phyloP scores from a whole-genome alignment of 345 rosid species.

The Populus ilicifolia region DNA sequence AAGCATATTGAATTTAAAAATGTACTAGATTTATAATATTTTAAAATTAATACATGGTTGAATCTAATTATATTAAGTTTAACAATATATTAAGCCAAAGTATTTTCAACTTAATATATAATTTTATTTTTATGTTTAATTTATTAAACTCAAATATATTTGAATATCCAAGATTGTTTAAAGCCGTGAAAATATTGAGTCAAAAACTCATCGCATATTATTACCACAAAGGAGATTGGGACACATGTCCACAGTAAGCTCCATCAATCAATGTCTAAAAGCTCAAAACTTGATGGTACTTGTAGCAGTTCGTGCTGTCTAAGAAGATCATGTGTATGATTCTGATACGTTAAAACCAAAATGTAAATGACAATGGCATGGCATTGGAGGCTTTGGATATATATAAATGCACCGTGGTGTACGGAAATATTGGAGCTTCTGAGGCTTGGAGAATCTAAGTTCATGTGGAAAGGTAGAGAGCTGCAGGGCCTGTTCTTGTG shows the following conservation, averaged over 20 bases:
- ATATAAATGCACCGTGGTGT: neutral
- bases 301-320: neutral
- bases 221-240: neutral
- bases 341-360: neutral
- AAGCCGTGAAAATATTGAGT: no score
- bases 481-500: neutral
- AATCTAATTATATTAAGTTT: rapidly evolving
- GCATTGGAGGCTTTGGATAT: neutral
- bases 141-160: no score
- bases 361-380: neutral
- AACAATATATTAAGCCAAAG: no score
- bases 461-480: neutral
- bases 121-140: no score
- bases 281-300: neutral
- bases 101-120: no score
- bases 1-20: no score
- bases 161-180: no score
- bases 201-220: no score
- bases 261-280: constrained; percentile 3
- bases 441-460: neutral
- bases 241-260: constrained; percentile 13
- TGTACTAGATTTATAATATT: rapidly evolving
- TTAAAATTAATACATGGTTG: no score
- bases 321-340: neutral
- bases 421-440: constrained; percentile 1